Evolutionary conservation across 2,329 filamentous ascomycete species (phyloP).

Genomic region (Fusarium cyanostomum): DNA sequence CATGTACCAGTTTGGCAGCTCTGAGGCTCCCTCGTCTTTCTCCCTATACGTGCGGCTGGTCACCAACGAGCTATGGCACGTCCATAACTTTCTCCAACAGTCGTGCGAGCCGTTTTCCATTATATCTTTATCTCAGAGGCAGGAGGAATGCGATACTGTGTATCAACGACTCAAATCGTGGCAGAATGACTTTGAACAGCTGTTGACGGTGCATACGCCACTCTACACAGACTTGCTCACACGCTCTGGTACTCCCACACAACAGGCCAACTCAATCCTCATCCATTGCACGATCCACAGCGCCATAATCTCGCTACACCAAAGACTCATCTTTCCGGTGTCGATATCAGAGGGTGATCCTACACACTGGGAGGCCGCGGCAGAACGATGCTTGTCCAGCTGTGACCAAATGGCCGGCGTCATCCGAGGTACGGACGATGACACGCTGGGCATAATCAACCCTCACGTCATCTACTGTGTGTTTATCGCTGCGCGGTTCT

Average conservation of each 20-base stretch:
- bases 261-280: conserved; percentile 14
- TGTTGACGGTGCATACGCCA: conserved; percentile 4
- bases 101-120: neutral
- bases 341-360: neutral
- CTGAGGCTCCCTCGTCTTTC: conserved; percentile 6
- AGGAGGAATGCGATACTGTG: conserved; percentile 4
- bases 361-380: conserved; percentile 4
- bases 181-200: conserved; percentile 14
- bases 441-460: conserved; percentile 1
- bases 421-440: neutral
- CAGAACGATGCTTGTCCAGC: conserved; percentile 10
- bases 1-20: conserved; percentile 16
- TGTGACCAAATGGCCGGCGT: conserved; percentile 16
- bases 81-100: conserved; percentile 15
- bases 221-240: conserved; percentile 8
- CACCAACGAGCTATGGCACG: conserved; percentile 16
- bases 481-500: conserved; percentile 13
- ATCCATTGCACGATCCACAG: conserved; percentile 19
- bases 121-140: neutral
- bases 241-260: neutral
- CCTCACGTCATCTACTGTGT: conserved; percentile 8
- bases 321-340: conserved; percentile 4
- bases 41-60: conserved; percentile 1
- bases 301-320: conserved; percentile 11
- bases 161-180: conserved; percentile 6